Conservation (phyloP, 1,139 yeast genomes). For the Magnusiomyces suaveolens region DNA sequence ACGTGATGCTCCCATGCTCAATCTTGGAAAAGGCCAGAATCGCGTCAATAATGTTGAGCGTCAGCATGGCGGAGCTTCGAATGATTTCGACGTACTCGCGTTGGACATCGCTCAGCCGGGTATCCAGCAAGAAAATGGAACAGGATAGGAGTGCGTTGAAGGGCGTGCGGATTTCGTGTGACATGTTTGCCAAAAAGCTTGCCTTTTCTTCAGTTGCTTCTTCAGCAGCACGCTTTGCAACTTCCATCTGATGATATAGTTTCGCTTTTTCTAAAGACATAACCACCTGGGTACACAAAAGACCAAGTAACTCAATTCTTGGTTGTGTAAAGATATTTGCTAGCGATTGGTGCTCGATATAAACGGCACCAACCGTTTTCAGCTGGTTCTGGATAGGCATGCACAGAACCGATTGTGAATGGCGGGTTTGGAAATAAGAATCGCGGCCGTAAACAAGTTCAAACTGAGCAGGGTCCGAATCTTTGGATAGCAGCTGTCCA, state of each 20-base stretch:
- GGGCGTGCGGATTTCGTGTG: conserved; percentile 52
- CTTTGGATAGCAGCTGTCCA: conserved; percentile 26
- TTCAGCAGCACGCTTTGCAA: conserved; percentile 48
- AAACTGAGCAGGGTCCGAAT: conserved; percentile 35
- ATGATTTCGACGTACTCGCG: conserved; percentile 48
- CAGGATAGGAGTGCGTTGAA: conserved; percentile 49
- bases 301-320: conserved; percentile 37
- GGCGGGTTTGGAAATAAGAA: conserved; percentile 36
- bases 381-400: conserved; percentile 41
- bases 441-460: conserved; percentile 36
- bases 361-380: conserved; percentile 41
- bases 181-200: conserved; percentile 46
- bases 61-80: conserved; percentile 44
- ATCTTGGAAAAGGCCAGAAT: conserved; percentile 48
- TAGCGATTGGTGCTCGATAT: conserved; percentile 36
- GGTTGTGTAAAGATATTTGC: conserved; percentile 30
- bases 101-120: conserved; percentile 40
- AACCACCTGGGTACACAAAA: conserved; percentile 47
- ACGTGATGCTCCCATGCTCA: conserved; percentile 45
- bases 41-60: conserved; percentile 48
- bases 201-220: conserved; percentile 54
- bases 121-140: conserved; percentile 45
- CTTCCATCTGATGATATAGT: conserved; percentile 42
- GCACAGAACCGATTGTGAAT: conserved; percentile 37
- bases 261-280: conserved; percentile 44